Conservation (phyloP, 176 grass and related monocot genomes). For the Avena sativa region DNA sequence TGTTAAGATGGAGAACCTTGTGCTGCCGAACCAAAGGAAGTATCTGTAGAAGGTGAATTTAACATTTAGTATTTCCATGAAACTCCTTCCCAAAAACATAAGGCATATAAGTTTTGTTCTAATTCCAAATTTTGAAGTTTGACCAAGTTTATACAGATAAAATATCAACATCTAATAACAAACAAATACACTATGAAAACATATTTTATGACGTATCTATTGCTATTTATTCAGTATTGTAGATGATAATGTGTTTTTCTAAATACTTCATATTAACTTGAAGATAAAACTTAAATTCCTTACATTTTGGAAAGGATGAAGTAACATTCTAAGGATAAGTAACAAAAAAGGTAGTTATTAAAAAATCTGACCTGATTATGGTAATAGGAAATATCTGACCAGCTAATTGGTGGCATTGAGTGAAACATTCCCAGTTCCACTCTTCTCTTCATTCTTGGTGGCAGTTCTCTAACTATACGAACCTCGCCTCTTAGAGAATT, state of each 20-base stretch:
- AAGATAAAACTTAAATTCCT: background rate
- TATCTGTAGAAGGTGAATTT: constrained; percentile 46
- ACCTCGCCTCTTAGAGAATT: constrained; percentile 72
- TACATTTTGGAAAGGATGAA: background rate
- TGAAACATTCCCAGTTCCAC: constrained; percentile 52
- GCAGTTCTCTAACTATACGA: constrained; percentile 62
- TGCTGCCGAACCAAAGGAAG: constrained; percentile 72
- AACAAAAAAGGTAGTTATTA: background rate
- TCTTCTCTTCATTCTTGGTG: constrained; percentile 57
- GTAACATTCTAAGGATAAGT: background rate
- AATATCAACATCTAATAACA: no score
- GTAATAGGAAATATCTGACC: constrained; percentile 82
- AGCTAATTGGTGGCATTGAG: constrained; percentile 77
- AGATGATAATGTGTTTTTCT: background rate
- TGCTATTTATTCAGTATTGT: background rate
- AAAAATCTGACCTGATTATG: constrained; percentile 58
- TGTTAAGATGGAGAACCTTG: constrained; percentile 65
- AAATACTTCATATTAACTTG: background rate
- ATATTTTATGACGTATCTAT: background rate
- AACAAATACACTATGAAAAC: background rate
- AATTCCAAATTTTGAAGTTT: background rate
- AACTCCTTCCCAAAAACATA: background rate
- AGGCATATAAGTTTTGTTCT: background rate
- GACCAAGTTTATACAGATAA: background rate
- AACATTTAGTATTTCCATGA: constrained; percentile 4